Evolutionary conservation across 345 rosid species (phyloP).

Genomic region (Arabidopsis thaliana): DNA sequence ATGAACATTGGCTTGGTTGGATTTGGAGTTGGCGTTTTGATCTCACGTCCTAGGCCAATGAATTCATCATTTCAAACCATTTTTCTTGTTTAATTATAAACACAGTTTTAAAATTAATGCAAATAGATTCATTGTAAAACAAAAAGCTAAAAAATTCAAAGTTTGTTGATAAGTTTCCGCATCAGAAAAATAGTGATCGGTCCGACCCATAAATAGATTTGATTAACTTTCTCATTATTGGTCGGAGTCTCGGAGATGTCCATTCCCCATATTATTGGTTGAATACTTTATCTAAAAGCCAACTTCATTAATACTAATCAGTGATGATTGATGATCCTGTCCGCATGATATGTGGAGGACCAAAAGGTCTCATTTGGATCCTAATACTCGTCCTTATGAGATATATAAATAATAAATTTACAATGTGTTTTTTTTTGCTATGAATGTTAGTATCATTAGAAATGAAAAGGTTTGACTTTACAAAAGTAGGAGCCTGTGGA

Average conservation of each 20-base stretch:
- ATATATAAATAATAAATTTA: not conserved
- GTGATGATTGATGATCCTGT: not conserved
- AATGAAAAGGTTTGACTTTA: no score
- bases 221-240: not conserved
- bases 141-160: not conserved
- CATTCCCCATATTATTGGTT: not conserved
- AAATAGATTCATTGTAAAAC: not conserved
- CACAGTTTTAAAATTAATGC: no score
- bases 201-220: not conserved
- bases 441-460: no score
- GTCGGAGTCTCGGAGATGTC: not conserved
- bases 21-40: no score
- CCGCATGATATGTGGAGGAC: not conserved
- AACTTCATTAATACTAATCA: not conserved
- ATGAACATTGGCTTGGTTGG: not conserved
- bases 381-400: not conserved
- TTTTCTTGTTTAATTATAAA: no score
- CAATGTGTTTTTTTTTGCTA: not conserved
- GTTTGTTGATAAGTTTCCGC: conserved; percentile 1
- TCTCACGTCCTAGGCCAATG: no score
- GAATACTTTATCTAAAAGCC: conserved; percentile 1
- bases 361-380: conserved; percentile 4
- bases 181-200: not conserved
- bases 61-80: no score
- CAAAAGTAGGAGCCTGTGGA: no score